Evolutionary conservation across 192 early-diverging fungal genomes (phyloP).

Genomic region (Entomortierella beljakovae): DNA sequence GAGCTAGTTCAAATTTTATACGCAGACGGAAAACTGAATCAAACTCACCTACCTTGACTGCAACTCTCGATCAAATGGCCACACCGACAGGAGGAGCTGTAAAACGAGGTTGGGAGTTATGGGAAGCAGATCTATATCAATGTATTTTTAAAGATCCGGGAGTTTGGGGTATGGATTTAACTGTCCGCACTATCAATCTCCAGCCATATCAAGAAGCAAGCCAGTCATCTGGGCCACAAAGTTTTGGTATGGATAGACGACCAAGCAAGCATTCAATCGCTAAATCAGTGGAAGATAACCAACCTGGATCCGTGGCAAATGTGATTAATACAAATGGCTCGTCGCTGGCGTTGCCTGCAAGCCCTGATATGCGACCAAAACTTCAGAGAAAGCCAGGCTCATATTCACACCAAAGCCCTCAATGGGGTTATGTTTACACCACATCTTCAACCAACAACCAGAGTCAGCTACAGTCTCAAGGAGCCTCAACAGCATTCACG

Average conservation of each 20-base stretch:
- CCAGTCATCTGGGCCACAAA: not conserved
- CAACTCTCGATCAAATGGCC: not conserved
- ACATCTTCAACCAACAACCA: not conserved
- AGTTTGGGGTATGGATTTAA: slow-evolving; percentile 39
- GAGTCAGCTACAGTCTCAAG: not conserved
- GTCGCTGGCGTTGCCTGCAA: slow-evolving; percentile 16
- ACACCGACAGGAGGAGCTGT: not conserved
- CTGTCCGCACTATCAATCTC: slow-evolving; percentile 34
- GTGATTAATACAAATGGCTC: slow-evolving; percentile 40
- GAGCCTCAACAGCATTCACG: not conserved
- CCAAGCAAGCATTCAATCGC: not conserved
- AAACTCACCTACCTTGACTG: not conserved
- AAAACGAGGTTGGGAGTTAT: slow-evolving; percentile 51
- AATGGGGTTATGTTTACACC: slow-evolving; percentile 26
- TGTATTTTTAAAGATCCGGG: slow-evolving; percentile 51
- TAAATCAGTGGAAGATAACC: not conserved
- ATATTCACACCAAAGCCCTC: slow-evolving; percentile 1
- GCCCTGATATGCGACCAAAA: slow-evolving; percentile 7
- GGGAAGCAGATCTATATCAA: slow-evolving; percentile 53
- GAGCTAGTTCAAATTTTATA: not conserved
- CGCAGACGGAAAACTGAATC: slow-evolving; percentile 29
- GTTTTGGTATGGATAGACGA: not conserved
- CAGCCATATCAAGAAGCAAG: not conserved
- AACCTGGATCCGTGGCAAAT: not conserved
- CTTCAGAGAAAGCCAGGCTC: slow-evolving; percentile 39